Evolutionary conservation across 805 yeast genomes (phyloP).

Genomic region (Lipomyces anomalus): DNA sequence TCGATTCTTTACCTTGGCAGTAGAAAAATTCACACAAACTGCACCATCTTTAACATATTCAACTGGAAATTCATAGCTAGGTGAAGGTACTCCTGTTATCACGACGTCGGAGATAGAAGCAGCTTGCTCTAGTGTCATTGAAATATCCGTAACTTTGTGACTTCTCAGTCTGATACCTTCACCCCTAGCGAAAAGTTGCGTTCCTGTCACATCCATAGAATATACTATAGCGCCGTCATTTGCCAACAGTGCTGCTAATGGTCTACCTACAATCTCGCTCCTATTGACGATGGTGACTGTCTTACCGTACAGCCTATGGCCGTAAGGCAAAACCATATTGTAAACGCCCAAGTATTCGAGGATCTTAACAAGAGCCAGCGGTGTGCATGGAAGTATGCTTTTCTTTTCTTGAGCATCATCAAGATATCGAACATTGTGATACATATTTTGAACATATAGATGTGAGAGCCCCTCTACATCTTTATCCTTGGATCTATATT

Average conservation of each 20-base stretch:
- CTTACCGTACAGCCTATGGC: conserved; percentile 89
- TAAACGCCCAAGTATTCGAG: conserved; percentile 85
- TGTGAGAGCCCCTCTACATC: conserved; percentile 96
- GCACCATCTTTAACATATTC: conserved; percentile 80
- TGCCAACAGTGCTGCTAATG: conserved; percentile 89
- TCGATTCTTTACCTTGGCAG: conserved; percentile 45
- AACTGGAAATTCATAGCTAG: conserved; percentile 77
- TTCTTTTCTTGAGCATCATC: conserved; percentile 68
- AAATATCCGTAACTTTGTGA: conserved; percentile 69
- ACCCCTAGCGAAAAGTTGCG: conserved; percentile 91
- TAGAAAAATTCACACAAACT: conserved; percentile 81
- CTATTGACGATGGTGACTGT: conserved; percentile 86
- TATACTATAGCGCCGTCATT: conserved; percentile 97
- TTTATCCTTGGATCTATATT: conserved; percentile 56
- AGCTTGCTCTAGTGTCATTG: conserved; percentile 51
- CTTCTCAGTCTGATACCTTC: conserved; percentile 75
- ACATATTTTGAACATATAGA: conserved; percentile 85
- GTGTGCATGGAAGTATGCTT: conserved; percentile 93
- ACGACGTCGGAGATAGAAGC: conserved; percentile 80
- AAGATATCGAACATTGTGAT: conserved; percentile 82
- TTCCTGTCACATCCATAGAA: conserved; percentile 80
- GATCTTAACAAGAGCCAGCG: conserved; percentile 88
- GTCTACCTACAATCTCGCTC: conserved; percentile 96
- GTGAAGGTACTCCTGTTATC: conserved; percentile 91
- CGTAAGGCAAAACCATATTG: conserved; percentile 74